Evolutionary conservation across 2,329 filamentous ascomycete genomes (phyloP), one percentile per base, ranked within the genome.

Genomic region (Fusarium euwallaceae): DNA sequence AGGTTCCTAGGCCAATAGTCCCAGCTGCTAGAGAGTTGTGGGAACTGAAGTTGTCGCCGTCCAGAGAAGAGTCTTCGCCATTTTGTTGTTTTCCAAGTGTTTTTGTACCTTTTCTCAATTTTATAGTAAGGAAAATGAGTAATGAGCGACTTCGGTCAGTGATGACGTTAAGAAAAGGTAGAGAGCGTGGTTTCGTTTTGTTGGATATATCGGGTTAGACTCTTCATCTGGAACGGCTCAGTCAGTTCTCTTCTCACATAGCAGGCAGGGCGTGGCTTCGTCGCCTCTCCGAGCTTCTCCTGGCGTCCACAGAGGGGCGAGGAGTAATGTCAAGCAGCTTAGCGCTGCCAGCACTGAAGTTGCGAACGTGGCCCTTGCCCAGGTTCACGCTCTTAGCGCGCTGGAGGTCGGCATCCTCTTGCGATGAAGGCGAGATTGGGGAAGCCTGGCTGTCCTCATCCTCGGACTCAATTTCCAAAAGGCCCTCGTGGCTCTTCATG

Each of bases 341-440:
- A 12, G 93, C 93, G 79, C 93, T 95, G 60, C 94, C 94, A 53
- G 93, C 92, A 78, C 93, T 95, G 78, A 95, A 91, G 73, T 92
- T 92, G 64, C 92, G 88, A 22, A 86, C 89, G 76, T 95, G 93
- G 11, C 88, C 86, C 77, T 87, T 90, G 67, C 90, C 89, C 60
- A 93, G 86, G 70, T 92, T 90, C 67, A 96, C 86, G 81, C 93
- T 96, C 61, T 88, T 92, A 32, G 94, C 94, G 76, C 92, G 91
- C 76, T 91, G 89, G 24, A 87, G 76, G 48, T 85, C 83, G 27
- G 81, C 81, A 71, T 79, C 83, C 76, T 84, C 83, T 12, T 80
- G 79, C 29, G 76, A 78, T 10, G 74, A 67, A 9, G 78, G 78
- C 14, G 78, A 78, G 17, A 81, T 68, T 2, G 78, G 76, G 12